Conservation (phyloP, 805 yeast species). For the Hanseniaspora lachancei region DNA sequence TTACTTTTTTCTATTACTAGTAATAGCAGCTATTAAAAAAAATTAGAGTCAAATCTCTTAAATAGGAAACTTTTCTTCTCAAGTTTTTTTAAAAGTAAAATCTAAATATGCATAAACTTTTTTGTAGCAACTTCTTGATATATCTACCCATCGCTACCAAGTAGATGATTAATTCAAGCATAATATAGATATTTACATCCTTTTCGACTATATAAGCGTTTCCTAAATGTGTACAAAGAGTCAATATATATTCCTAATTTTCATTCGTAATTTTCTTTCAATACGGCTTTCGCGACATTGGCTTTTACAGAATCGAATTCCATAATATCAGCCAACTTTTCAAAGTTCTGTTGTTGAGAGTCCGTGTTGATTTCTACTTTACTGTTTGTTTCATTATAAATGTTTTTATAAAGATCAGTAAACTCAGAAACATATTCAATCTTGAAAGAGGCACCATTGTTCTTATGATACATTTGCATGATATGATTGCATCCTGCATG, state of each 20-base stretch:
- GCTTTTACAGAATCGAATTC: constrained; percentile 26
- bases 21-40: too few relatives aligned
- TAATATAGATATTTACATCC: too few relatives aligned
- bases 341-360: constrained; percentile 34
- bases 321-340: constrained; percentile 34
- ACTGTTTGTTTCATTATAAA: constrained; percentile 21
- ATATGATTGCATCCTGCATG: constrained; percentile 60
- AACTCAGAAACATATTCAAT: constrained; percentile 26
- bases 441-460: constrained; percentile 29
- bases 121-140: neutral
- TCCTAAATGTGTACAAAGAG: neutral
- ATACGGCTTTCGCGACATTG: constrained; percentile 38
- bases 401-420: constrained; percentile 20
- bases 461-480: constrained; percentile 36
- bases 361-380: constrained; percentile 32
- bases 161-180: too few relatives aligned
- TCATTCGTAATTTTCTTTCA: constrained; percentile 35
- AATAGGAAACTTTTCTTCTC: too few relatives aligned
- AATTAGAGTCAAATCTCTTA: too few relatives aligned
- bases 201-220: too few relatives aligned
- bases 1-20: neutral
- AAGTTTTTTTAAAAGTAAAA: too few relatives aligned
- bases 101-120: neutral
- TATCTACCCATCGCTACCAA: too few relatives aligned
- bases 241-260: neutral